Evolutionary conservation across 108 stramenopile genomes (phyloP).

Genomic region (Conticribra guillardii): DNA sequence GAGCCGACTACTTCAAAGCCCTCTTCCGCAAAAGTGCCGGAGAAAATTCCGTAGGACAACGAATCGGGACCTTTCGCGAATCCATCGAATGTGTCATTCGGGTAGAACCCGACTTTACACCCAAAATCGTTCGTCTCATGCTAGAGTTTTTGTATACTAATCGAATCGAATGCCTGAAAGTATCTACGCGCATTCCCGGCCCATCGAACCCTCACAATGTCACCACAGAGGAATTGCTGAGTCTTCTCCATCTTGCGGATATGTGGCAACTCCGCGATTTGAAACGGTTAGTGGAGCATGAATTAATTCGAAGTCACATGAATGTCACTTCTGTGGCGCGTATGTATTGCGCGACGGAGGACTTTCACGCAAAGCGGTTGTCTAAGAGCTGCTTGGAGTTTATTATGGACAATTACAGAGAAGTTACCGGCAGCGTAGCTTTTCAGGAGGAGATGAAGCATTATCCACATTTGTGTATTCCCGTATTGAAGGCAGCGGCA

Average conservation of each 20-base stretch:
- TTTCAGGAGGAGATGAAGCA: constrained; percentile 94
- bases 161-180: constrained; percentile 72
- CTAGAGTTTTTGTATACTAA: constrained; percentile 96
- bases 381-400: constrained; percentile 87
- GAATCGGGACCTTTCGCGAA: constrained; percentile 69
- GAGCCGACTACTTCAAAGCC: constrained; percentile 97
- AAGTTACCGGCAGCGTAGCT: constrained; percentile 74
- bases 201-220: constrained; percentile 35
- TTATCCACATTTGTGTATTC: constrained; percentile 89
- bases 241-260: constrained; percentile 80
- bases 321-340: constrained; percentile 80
- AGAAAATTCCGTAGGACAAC: constrained; percentile 25
- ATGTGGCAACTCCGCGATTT: constrained; percentile 89
- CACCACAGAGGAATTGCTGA: constrained; percentile 78
- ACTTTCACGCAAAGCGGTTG: constrained; percentile 81
- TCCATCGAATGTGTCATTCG: constrained; percentile 74
- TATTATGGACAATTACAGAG: constrained; percentile 88
- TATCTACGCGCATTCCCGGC: constrained; percentile 6
- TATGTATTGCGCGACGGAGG: constrained; percentile 90
- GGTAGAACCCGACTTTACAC: constrained; percentile 77
- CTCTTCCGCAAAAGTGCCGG: constrained; percentile 86
- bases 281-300: constrained; percentile 87
- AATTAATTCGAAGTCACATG: constrained; percentile 85
- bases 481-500: constrained; percentile 90
- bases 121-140: constrained; percentile 84